Percentiles rank a stretch among this genome's conserved stretches.
Evolutionary conservation across 441 rosid genomes (phyloP).

Genomic region (Populus hybrid): DNA sequence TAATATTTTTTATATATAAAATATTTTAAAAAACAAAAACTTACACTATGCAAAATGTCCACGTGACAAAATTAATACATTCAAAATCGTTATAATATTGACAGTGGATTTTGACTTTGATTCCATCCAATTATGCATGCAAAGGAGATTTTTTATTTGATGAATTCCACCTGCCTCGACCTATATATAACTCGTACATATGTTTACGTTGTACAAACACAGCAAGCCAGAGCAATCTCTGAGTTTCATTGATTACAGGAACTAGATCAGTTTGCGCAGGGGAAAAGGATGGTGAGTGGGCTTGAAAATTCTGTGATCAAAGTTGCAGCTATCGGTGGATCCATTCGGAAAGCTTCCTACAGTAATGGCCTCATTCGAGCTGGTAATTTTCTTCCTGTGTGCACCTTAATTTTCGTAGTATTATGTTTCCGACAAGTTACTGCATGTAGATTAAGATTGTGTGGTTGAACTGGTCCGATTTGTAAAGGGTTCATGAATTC

Average conservation of each 20-base stretch:
- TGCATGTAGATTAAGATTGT: no score
- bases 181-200: not conserved
- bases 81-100: not conserved
- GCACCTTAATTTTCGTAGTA: not conserved
- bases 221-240: not conserved
- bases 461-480: no score
- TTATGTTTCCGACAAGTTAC: no score
- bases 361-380: not conserved
- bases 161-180: not conserved
- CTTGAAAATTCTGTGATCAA: not conserved
- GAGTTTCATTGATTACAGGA: not conserved
- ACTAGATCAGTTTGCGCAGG: not conserved
- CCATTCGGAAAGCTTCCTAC: not conserved
- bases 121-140: not conserved
- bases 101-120: not conserved
- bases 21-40: no score
- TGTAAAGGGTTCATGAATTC: no score
- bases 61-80: not conserved
- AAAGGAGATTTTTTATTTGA: not conserved
- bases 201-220: not conserved
- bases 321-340: not conserved
- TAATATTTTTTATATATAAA: no score
- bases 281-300: not conserved
- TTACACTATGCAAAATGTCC: no score
- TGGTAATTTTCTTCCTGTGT: not conserved